Evolutionary conservation across 2,329 filamentous ascomycete species (phyloP).

Genomic region (Neofusicoccum umdonicola): DNA sequence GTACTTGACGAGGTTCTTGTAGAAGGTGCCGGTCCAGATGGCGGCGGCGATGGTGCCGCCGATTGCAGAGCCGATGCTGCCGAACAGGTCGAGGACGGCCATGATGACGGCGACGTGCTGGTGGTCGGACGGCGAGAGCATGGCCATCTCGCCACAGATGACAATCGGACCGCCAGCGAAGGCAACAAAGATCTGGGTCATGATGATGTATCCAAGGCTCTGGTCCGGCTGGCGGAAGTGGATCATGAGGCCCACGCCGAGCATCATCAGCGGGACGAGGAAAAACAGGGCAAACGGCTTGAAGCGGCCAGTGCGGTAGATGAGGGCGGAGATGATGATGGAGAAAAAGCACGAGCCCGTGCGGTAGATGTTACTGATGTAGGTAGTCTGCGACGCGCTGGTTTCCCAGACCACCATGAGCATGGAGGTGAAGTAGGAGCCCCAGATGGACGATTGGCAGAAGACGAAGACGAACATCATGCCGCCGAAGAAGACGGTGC

Average conservation of each 20-base stretch:
- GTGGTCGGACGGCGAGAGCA: constrained; percentile 36
- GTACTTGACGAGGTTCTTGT: constrained; percentile 42
- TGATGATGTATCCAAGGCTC: constrained; percentile 30
- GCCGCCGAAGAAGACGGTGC: constrained; percentile 58
- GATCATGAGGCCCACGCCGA: constrained; percentile 33
- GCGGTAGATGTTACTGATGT: constrained; percentile 29
- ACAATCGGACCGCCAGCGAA: constrained; percentile 30
- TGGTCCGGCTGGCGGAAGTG: constrained; percentile 30
- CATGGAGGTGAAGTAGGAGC: constrained; percentile 33
- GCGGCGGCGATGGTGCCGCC: constrained; percentile 55
- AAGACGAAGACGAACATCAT: constrained; percentile 33
- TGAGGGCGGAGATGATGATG: constrained; percentile 20
- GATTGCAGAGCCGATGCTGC: constrained; percentile 50
- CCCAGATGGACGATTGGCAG: constrained; percentile 22
- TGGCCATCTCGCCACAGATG: constrained; percentile 19
- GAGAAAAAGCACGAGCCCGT: constrained; percentile 27
- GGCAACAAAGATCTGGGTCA: constrained; percentile 33
- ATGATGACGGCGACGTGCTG: constrained; percentile 62
- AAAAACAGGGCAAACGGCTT: constrained; percentile 18
- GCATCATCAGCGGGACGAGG: constrained; percentile 26
- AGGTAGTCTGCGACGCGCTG: constrained; percentile 22
- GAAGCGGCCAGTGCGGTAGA: constrained; percentile 21
- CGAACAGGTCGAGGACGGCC: constrained; percentile 59
- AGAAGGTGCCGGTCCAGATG: constrained; percentile 61
- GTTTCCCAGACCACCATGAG: constrained; percentile 30